phyloP scores from a whole-genome alignment of 2,329 filamentous ascomycete species.

The Triangularia verruculosa region DNA sequence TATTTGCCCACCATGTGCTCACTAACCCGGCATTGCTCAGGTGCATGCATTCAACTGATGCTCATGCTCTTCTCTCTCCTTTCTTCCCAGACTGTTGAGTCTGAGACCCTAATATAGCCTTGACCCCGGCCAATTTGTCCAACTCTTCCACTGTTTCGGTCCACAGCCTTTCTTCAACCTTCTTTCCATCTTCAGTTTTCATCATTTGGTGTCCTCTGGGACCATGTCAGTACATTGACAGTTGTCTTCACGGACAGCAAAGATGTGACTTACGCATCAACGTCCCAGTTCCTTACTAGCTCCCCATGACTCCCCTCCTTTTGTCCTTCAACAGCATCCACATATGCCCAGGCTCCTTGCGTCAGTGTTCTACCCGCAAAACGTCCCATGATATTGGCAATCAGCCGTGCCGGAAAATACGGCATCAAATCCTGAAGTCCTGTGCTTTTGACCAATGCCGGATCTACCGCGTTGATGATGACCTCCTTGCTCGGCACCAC shows the following conservation, averaged over 20 bases:
- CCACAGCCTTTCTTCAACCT: conserved; percentile 3
- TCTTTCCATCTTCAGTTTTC: not conserved
- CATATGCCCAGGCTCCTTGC: not conserved
- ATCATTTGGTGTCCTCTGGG: not conserved
- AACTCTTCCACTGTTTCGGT: conserved; percentile 12
- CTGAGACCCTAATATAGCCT: not conserved
- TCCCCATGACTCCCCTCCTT: conserved; percentile 36
- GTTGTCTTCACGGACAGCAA: too few species aligned
- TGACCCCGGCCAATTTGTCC: conserved; percentile 3
- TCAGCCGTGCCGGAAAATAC: not conserved
- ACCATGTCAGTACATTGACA: not conserved
- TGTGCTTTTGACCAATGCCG: conserved; percentile 14
- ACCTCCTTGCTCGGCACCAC: conserved; percentile 25
- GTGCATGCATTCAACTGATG: too few species aligned
- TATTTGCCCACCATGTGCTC: too few species aligned
- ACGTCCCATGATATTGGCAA: not conserved
- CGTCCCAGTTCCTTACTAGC: conserved; percentile 33
- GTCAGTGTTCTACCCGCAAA: not conserved
- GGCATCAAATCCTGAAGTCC: not conserved
- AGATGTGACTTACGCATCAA: not conserved
- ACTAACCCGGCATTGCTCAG: too few species aligned
- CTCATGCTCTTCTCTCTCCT: too few species aligned
- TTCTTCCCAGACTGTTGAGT: not conserved
- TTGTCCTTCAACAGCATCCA: not conserved
- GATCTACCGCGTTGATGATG: conserved; percentile 28